Percentiles rank a stretch among this genome's conserved stretches.
Conservation (phyloP, 148 eudicot genomes). For the Cornus suecica region DNA sequence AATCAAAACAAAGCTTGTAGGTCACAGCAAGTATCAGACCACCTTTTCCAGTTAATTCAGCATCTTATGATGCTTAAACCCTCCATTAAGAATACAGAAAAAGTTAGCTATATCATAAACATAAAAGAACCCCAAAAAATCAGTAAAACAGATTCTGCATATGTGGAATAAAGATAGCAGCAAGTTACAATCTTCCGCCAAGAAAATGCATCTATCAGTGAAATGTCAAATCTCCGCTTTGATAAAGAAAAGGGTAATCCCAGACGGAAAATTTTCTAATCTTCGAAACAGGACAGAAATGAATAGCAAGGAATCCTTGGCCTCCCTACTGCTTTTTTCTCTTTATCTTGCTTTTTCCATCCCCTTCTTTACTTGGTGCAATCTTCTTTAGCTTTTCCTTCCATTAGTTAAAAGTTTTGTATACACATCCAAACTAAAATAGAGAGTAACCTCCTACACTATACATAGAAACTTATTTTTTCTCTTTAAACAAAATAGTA, state of each 20-base stretch:
- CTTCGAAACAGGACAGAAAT: not conserved
- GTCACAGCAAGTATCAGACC: not conserved
- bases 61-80: not conserved
- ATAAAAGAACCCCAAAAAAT: not conserved
- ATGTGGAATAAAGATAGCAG: not conserved
- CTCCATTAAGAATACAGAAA: not conserved
- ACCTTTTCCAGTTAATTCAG: not conserved
- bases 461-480: not conserved
- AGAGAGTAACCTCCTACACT: conserved; percentile 8
- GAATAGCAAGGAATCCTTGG: conserved; percentile 10
- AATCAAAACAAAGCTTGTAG: not conserved
- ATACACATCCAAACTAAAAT: conserved; percentile 1
- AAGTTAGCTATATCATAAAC: not conserved
- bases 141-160: not conserved
- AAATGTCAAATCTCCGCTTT: conserved; percentile 16
- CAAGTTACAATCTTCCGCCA: not conserved
- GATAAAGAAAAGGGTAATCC: conserved; percentile 29
- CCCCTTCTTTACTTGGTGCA: conserved; percentile 17
- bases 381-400: conserved; percentile 3
- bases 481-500: not conserved
- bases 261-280: conserved; percentile 10
- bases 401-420: conserved; percentile 2
- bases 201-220: not conserved
- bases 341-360: conserved; percentile 24
- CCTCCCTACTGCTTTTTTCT: conserved; percentile 21